Evolutionary conservation across 2,329 filamentous ascomycete genomes (phyloP).

Genomic region (Claviceps arundinis): DNA sequence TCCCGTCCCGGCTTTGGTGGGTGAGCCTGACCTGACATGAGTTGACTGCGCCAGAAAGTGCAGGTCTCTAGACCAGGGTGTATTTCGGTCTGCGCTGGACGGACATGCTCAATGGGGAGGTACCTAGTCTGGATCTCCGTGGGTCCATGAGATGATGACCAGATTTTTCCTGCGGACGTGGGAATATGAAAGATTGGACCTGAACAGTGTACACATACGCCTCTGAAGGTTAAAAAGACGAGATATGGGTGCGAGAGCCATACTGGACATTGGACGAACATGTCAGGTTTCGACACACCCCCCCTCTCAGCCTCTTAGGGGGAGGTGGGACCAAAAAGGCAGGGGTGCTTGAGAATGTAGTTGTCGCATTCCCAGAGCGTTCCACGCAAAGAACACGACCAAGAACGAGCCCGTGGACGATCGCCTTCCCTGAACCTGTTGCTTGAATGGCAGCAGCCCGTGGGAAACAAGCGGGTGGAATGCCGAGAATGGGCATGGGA

Average conservation of each 20-base stretch:
- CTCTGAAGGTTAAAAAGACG: conserved; percentile 1
- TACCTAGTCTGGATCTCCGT: neutral
- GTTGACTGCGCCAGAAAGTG: neutral
- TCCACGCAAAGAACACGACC: neutral
- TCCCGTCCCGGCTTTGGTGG: conserved; percentile 2
- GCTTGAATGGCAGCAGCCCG: neutral
- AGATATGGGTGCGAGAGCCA: neutral
- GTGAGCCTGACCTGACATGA: neutral
- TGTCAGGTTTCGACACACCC: neutral
- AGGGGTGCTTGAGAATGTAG: conserved; percentile 3
- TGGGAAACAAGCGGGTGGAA: conserved; percentile 1
- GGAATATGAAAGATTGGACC: conserved; percentile 2
- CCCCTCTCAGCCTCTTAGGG: neutral
- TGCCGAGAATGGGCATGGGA: conserved; percentile 1
- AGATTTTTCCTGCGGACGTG: conserved; percentile 4
- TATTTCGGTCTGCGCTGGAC: neutral
- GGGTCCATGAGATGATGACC: conserved; percentile 4
- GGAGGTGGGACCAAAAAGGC: neutral
- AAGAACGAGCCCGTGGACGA: neutral
- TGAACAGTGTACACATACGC: neutral
- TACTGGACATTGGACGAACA: neutral
- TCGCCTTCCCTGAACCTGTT: neutral
- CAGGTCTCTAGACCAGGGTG: conserved; percentile 4
- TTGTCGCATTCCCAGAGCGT: conserved; percentile 5
- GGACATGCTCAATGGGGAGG: conserved; percentile 3